Evolutionary conservation across 2,329 filamentous ascomycete genomes (phyloP).

Genomic region (Penicillium thymicola): DNA sequence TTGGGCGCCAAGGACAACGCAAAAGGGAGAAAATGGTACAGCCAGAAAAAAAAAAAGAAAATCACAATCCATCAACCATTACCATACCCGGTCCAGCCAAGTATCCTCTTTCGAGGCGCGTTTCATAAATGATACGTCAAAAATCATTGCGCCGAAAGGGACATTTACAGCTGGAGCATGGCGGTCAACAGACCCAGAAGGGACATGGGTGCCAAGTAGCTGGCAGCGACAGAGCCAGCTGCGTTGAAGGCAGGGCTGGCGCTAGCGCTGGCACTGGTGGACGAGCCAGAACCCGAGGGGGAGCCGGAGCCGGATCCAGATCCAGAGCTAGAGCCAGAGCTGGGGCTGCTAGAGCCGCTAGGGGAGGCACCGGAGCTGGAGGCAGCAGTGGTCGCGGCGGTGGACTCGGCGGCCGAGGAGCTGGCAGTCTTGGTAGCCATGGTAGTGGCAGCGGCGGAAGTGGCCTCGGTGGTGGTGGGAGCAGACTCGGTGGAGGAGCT

Average conservation of each 20-base stretch:
- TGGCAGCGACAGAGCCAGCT: slow-evolving; percentile 21
- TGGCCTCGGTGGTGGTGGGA: slow-evolving; percentile 12
- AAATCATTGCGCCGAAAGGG: neutral
- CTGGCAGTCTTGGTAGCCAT: slow-evolving; percentile 10
- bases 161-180: slow-evolving; percentile 30
- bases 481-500: slow-evolving; percentile 9
- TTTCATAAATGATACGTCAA: slow-evolving; percentile 10
- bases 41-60: slow-evolving; percentile 1
- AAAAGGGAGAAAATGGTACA: slow-evolving; percentile 4
- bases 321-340: slow-evolving; percentile 5
- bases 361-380: slow-evolving; percentile 12
- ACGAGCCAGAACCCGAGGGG: slow-evolving; percentile 8
- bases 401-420: slow-evolving; percentile 9
- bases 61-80: slow-evolving; percentile 13
- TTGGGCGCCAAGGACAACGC: neutral
- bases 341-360: neutral
- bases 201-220: slow-evolving; percentile 22
- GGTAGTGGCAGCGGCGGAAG: slow-evolving; percentile 7
- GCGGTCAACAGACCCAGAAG: slow-evolving; percentile 27
- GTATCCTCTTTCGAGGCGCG: slow-evolving; percentile 20
- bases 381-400: slow-evolving; percentile 14
- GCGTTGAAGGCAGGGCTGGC: slow-evolving; percentile 17
- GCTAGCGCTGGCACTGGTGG: slow-evolving; percentile 8
- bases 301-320: slow-evolving; percentile 4
- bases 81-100: slow-evolving; percentile 24